phyloP scores from a whole-genome alignment of 371 early-diverging fungal species.

The Amoeboaphelidium protococcarum region DNA sequence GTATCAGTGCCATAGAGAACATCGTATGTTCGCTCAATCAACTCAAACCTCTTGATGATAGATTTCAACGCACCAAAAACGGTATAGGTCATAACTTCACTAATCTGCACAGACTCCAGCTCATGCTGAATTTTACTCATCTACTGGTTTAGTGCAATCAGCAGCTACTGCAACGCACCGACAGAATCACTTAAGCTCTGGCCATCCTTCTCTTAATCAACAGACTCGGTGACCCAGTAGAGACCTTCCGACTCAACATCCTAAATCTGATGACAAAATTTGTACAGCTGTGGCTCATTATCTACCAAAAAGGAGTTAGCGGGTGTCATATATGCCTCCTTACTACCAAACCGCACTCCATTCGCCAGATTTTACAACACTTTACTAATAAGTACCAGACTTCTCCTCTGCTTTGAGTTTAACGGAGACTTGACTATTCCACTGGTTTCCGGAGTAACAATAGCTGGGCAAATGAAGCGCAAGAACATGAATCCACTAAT shows the following conservation, averaged over 20 bases:
- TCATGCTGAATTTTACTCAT: neutral
- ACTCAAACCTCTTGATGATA: neutral
- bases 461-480: slow-evolving; percentile 81
- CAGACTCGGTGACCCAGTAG: neutral
- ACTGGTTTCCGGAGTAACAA: slow-evolving; percentile 48
- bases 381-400: slow-evolving; percentile 64
- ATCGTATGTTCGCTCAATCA: neutral
- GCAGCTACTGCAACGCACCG: neutral
- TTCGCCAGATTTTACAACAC: slow-evolving; percentile 85
- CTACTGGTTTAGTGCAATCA: neutral
- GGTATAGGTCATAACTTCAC: neutral
- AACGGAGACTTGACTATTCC: slow-evolving; percentile 6
- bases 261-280: slow-evolving; percentile 15
- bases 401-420: slow-evolving; percentile 17
- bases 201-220: neutral
- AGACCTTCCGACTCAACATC: neutral
- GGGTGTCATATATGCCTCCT: slow-evolving; percentile 69
- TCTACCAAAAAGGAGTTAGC: slow-evolving; percentile 26
- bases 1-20: neutral
- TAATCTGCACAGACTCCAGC: neutral
- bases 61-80: neutral
- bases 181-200: neutral
- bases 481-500: slow-evolving; percentile 83
- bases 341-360: slow-evolving; percentile 69
- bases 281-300: slow-evolving; percentile 12